Conservation (phyloP, 352 stramenopile species). For the Blastocystis hominis region DNA sequence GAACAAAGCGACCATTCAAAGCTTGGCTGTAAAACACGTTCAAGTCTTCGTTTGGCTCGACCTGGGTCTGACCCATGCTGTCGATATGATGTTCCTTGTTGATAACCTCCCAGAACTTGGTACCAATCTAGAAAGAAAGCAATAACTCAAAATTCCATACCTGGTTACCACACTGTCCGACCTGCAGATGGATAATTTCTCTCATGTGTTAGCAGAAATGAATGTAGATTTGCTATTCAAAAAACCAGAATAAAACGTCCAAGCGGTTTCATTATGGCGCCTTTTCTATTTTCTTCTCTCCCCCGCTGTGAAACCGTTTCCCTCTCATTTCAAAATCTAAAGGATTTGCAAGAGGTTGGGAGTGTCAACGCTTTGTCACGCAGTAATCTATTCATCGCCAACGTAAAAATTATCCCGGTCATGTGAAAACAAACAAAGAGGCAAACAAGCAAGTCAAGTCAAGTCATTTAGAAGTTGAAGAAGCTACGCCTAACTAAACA, state of each 20-base stretch:
- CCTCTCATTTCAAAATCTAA: background rate
- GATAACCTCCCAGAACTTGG: conserved; percentile 90
- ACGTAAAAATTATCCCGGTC: too few relatives aligned
- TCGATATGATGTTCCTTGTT: conserved; percentile 78
- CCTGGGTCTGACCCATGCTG: conserved; percentile 74
- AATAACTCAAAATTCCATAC: too few relatives aligned
- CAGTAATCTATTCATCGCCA: too few relatives aligned
- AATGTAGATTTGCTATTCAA: background rate
- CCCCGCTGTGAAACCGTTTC: background rate
- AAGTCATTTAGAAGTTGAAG: too few relatives aligned
- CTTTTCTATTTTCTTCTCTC: background rate
- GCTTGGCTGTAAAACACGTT: conserved; percentile 64
- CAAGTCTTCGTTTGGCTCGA: conserved; percentile 69
- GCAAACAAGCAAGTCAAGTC: too few relatives aligned
- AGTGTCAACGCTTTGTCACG: too few relatives aligned
- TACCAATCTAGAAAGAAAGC: conserved; percentile 79
- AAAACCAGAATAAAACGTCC: background rate
- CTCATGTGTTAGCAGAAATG: conserved; percentile 64
- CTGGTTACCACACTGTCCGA: conserved; percentile 94
- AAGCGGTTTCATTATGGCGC: background rate
- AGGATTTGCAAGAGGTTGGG: background rate
- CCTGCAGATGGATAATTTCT: conserved; percentile 95
- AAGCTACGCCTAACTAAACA: background rate
- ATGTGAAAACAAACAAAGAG: too few relatives aligned
- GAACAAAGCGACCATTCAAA: conserved; percentile 75